Evolutionary conservation across 768 basidiomycete genomes (phyloP), one percentile per base, ranked within the genome.

Genomic region (Panaeolus cyanescens): DNA sequence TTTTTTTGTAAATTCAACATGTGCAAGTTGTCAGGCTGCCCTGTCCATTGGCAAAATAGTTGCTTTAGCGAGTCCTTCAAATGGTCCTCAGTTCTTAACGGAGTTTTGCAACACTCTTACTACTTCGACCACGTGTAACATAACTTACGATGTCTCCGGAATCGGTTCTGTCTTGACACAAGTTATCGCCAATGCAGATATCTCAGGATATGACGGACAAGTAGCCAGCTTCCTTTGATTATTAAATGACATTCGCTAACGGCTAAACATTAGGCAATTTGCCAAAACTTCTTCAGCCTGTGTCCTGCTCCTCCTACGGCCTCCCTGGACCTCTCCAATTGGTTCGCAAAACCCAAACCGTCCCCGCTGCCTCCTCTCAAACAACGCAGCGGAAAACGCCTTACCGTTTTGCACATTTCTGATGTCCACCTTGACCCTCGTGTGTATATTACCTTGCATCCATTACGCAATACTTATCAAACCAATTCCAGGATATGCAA

Each of bases 291-390:
- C 70, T 71, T 88, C 13, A 64, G 59, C 53, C 50, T 83, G 60
- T 91, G 90, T 67, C 74, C 87, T 4, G 74, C 80, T 19, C 85
- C 88, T 8, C 77, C 83, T 0, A 82, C 89, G 1, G 72, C 85
- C 6, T 79, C 87, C 3, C 77, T 93, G 64, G 82, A 93, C 67
- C 68, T 87, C 32, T 86, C 83, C 1, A 75, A 75, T 12, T 92
- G 90, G 87, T 93, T 92, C 72, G 77, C 83, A 30, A 92, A 90
- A 71, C 88, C 90, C 2, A 93, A 92, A 69, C 91, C 91, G 1
- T 80, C 81, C 30, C 86, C 86, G 4, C 79, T 87, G 12, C 89
- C 88, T n/a, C 62, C 77, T 8, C 78, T 79, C 0, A 88, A 80
- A 70, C 78, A 79, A 69, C 80, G 82, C 15, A 89, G 85, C 42